Evolutionary conservation across 305 asterid species (phyloP), one percentile per base, ranked within the genome.

Genomic region (Fraxinus ornus): DNA sequence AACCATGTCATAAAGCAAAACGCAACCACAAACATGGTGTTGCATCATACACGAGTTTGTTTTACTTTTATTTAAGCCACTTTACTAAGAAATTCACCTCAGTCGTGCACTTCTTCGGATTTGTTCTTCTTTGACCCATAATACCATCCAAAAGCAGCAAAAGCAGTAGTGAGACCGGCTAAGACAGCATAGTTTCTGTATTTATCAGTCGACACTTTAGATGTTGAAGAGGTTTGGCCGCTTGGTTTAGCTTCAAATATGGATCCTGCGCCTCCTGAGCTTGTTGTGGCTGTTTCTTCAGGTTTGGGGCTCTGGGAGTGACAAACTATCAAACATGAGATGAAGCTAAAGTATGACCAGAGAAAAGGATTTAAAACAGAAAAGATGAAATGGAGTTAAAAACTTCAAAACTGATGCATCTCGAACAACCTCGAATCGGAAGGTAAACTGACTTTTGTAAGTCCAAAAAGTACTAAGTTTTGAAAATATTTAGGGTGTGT

Each of bases 121-220:
- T 94, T 90, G 82, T 88, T 87, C 80, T 90, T 91, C 86, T 84
- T 91, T 3, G 97, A 89, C 83, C 90, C 41, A 77, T 85, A 6
- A 83, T 91, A 95, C 98, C 98, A 95, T 28, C 97, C 98, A 64
- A 84, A n/a, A 17, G 92, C 97, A 79, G 97, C 93, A 72, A 89
- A 85, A 72, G 86, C 79, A 30, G 98, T 91, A 55, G 87, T 89
- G 60, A 86, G 24, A 55, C 97, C 98, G 83, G 94, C 97, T 13
- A 88, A 81, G 81, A 92, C 97, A 3, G 92, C 98, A 82, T 95
- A 95, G 92, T 94, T 92, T 79, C 91, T 89, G 85, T 87, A 52
- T 17, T 82, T 89, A 85, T 91, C 98, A 24, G 92, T 87, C 2
- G 97, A 95, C 35, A 78, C 89, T 79, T 90, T 89, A 17, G 94